Base-by-base conservation (phyloP, 345 rosid genomes). In the Citrus mangshanensis region DNA sequence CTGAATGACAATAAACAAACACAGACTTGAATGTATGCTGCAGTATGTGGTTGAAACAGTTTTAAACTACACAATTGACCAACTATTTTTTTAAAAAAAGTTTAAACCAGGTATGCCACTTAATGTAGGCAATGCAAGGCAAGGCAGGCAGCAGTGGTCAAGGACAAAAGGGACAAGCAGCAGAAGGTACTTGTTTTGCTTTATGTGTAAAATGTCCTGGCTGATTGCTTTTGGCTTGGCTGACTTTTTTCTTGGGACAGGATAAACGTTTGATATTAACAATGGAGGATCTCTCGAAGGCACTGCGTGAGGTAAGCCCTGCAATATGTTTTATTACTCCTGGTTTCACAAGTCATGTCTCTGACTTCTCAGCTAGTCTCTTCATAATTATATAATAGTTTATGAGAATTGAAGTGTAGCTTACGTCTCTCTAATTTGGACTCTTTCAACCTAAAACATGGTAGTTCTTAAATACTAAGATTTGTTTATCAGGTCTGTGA, bases 271-370 rank as follows among this genome's bases (percentile, higher is more conserved):
- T 89, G 62, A 83, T 94, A 77, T 86, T 96, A 90, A 90, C 97
- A 7, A 94, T 94, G 97, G 97, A 95, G 3, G 99, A 96, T 78
- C 92, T 94, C 54, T 94, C 97, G 14, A 96, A 89, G 87, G 98
- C 99, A 54, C 67, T 96, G 78, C 91, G 77, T 27, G 98, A 92
- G 91, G 98, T 96, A 86, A 80, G 84, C 78, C 37, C 42, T 24
- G 13, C 68, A 38, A 35, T 35, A 55, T 75, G 42, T 68, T 4
- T 55, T 30, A 54, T 55, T 30, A 67, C 25, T 10, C 28, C 10
- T 71, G 37, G 37, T 35, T 35, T 35, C 37, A 35, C 7, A 35
- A 35, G 38, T 58, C 30, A 35, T n/a, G 27, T 1, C 49, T 66
- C 16, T 66, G 42, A 65, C n/a, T 0, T 65, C 25, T 32, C 13